Conservation (phyloP, 139 green algal genomes). For the Chlamydomonas incerta region DNA sequence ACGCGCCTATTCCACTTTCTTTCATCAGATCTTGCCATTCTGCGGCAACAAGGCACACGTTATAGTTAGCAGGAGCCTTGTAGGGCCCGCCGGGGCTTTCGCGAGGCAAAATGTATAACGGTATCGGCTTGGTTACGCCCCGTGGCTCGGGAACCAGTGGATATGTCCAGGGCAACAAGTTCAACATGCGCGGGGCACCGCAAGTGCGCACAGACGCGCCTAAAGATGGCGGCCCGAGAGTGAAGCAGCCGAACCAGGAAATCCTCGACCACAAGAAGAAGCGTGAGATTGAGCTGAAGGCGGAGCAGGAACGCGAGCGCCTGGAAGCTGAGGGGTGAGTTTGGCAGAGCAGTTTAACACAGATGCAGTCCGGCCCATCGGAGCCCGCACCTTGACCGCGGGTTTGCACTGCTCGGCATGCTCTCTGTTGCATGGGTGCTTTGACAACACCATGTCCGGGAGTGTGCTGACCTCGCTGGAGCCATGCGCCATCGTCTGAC, state of each 20-base stretch:
- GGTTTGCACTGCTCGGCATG: too few relatives aligned
- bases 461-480: too few relatives aligned
- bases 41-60: background rate
- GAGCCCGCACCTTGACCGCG: too few relatives aligned
- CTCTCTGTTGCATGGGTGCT: too few relatives aligned
- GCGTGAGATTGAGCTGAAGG: slow-evolving; percentile 93
- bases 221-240: slow-evolving; percentile 45
- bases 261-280: slow-evolving; percentile 96
- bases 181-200: slow-evolving; percentile 81
- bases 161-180: slow-evolving; percentile 96
- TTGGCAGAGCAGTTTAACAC: background rate
- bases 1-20: too few relatives aligned
- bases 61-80: background rate
- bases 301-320: slow-evolving; percentile 82
- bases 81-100: too few relatives aligned
- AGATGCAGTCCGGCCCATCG: background rate
- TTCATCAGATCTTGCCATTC: too few relatives aligned
- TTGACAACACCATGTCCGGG: too few relatives aligned
- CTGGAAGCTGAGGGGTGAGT: slow-evolving; percentile 90
- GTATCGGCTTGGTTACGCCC: slow-evolving; percentile 93
- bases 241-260: slow-evolving; percentile 79
- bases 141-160: slow-evolving; percentile 94
- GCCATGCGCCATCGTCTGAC: too few relatives aligned
- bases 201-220: background rate
- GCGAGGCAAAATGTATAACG: slow-evolving; percentile 86